These are phyloP conservation scores for Salmacisia buchloeana DNA, from an alignment of 1,284 basidiomycete species.

Conservation along the genomic window DNA sequence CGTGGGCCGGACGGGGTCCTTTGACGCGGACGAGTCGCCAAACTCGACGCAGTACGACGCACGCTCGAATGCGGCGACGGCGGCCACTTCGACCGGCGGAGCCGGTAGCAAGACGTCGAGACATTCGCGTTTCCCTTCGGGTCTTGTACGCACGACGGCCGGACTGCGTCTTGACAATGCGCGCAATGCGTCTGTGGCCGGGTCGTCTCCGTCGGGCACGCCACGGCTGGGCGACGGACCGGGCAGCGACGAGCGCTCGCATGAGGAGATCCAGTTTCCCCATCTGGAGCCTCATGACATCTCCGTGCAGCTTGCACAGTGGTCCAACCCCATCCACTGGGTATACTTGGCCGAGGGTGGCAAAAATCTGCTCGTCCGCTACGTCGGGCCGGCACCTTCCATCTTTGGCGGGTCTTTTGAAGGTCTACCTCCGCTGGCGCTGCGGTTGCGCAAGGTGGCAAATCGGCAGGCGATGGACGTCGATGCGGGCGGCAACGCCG, in stretches of 20 bases:
- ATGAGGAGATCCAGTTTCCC: background rate
- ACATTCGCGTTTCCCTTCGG: constrained; percentile 1
- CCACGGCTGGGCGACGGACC: background rate
- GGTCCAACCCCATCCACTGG: constrained; percentile 18
- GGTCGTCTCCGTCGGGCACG: background rate
- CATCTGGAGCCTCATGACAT: constrained; percentile 5
- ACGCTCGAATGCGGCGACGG: background rate
- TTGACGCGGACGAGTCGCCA: background rate
- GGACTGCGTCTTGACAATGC: background rate
- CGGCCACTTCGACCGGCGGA: background rate
- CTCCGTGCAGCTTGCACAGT: constrained; percentile 1
- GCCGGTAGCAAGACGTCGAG: background rate
- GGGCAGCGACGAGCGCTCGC: background rate
- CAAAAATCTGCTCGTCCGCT: constrained; percentile 28
- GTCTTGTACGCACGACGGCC: constrained; percentile 1
- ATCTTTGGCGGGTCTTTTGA: constrained; percentile 9
- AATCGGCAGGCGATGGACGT: constrained; percentile 57
- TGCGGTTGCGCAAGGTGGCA: constrained; percentile 5
- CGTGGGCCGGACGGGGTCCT: background rate
- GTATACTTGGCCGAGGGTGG: constrained; percentile 29
- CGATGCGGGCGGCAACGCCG: background rate
- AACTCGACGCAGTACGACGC: no score
- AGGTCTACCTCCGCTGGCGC: background rate
- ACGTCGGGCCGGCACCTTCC: constrained; percentile 7
- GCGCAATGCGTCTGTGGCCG: background rate